Percentiles rank a stretch among this genome's conserved stretches.
phyloP scores from a whole-genome alignment of 805 yeast genomes.

The Zygoascus ofunaensis region DNA sequence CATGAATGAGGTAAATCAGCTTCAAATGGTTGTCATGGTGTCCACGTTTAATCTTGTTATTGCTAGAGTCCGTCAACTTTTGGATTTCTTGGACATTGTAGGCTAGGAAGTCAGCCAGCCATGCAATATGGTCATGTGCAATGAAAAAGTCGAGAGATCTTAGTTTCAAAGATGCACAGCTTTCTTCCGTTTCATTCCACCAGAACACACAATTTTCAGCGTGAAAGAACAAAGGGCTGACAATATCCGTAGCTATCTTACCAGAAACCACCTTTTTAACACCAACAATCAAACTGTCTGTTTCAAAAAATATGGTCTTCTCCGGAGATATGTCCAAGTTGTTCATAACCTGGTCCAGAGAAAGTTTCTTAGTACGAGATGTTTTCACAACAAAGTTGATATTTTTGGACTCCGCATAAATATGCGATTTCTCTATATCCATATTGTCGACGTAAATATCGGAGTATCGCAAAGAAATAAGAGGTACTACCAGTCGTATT shows the following conservation, averaged over 20 bases:
- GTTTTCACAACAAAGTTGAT: constrained; percentile 15
- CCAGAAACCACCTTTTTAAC: constrained; percentile 12
- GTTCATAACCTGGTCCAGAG: constrained; percentile 16
- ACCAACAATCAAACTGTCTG: constrained; percentile 19
- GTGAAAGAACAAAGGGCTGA: constrained; percentile 22
- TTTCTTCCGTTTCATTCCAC: constrained; percentile 20
- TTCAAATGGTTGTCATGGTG: constrained; percentile 4
- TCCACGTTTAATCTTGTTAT: background rate
- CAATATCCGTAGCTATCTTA: constrained; percentile 2
- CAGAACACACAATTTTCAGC: constrained; percentile 29
- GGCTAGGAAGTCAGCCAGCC: constrained; percentile 20
- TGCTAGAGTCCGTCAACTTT: constrained; percentile 1
- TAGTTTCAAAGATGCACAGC: constrained; percentile 21
- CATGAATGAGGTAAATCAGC: constrained; percentile 30
- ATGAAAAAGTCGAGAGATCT: constrained; percentile 26
- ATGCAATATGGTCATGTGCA: constrained; percentile 29
- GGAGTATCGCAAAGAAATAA: constrained; percentile 14
- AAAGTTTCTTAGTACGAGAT: constrained; percentile 6
- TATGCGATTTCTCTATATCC: constrained; percentile 10
- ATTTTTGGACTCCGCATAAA: constrained; percentile 12
- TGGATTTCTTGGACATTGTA: constrained; percentile 13
- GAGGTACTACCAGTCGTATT: constrained; percentile 42
- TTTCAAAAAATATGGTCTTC: constrained; percentile 13
- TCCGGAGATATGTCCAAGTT: constrained; percentile 9
- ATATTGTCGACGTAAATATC: background rate